Evolutionary conservation across 106 monocot species (phyloP).

Genomic region (Acorus gramineus): DNA sequence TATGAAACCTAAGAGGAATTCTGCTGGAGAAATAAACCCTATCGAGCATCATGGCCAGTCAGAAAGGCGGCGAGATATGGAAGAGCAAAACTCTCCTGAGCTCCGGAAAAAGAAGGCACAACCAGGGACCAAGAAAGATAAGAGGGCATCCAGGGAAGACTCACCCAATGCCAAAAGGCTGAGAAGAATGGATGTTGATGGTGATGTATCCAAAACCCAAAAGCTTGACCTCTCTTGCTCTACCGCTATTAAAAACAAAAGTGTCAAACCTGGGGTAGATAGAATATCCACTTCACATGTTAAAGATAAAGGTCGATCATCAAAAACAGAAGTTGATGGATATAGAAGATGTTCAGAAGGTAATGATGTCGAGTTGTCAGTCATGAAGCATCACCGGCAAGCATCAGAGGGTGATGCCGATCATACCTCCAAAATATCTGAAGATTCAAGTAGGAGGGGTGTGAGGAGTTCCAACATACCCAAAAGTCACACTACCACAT

Average conservation of each 20-base stretch:
- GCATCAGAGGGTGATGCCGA: too few relatives aligned
- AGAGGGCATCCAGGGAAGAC: conserved; percentile 19
- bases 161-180: conserved; percentile 34
- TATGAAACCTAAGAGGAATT: conserved; percentile 20
- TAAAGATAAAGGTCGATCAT: conserved; percentile 15
- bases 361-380: too few relatives aligned
- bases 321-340: not conserved
- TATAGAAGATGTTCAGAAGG: too few relatives aligned
- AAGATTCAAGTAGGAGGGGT: too few relatives aligned
- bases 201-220: conserved; percentile 13
- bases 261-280: conserved; percentile 13
- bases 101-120: conserved; percentile 7
- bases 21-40: conserved; percentile 15
- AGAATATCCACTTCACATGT: conserved; percentile 11
- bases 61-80: conserved; percentile 2
- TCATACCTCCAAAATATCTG: too few relatives aligned
- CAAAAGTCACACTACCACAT: too few relatives aligned
- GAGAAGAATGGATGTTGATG: conserved; percentile 24
- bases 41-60: not conserved
- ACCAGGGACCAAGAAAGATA: conserved; percentile 28
- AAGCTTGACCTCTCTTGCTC: conserved; percentile 12
- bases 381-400: too few relatives aligned
- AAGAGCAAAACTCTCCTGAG: conserved; percentile 17
- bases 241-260: conserved; percentile 11
- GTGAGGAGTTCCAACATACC: too few relatives aligned